A percentile compares a stretch with the other conserved stretches of the same genome.
These are phyloP conservation scores for Pouteria glomerata DNA, from an alignment of 148 eudicot genomes.

Conservation along the genomic window DNA sequence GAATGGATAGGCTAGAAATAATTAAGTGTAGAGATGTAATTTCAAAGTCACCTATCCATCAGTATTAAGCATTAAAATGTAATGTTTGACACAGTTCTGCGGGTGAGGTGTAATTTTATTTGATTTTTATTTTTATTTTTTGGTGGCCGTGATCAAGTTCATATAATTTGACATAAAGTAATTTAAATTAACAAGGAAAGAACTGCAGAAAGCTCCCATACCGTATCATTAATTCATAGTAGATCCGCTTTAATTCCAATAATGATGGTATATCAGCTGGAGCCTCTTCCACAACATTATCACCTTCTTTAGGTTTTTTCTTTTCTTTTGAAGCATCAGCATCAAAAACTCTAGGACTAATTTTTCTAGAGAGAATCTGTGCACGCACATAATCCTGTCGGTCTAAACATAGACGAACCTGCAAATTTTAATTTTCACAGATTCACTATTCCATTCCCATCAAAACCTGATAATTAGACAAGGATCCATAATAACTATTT, in stretches of 20 bases:
- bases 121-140: too few species aligned
- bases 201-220: constrained; percentile 19
- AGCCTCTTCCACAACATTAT: constrained; percentile 71
- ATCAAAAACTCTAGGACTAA: constrained; percentile 89
- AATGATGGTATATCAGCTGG: constrained; percentile 77
- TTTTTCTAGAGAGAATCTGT: constrained; percentile 87
- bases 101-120: too few species aligned
- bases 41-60: too few species aligned
- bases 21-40: too few species aligned
- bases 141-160: too few species aligned
- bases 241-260: constrained; percentile 65
- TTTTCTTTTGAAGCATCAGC: constrained; percentile 73
- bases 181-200: too few species aligned
- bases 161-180: too few species aligned
- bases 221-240: constrained; percentile 80
- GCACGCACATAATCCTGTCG: constrained; percentile 88
- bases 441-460: background rate
- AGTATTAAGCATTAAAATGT: too few species aligned
- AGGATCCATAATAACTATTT: too few species aligned
- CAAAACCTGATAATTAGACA: background rate
- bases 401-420: constrained; percentile 94
- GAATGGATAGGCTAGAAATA: too few species aligned
- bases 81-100: background rate
- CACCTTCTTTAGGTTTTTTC: constrained; percentile 86
- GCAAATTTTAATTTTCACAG: constrained; percentile 3